Percentiles rank a stretch among this genome's conserved stretches.
Conservation (phyloP, 176 grass and related monocot genomes). For the Eremochloa ophiuroides region DNA sequence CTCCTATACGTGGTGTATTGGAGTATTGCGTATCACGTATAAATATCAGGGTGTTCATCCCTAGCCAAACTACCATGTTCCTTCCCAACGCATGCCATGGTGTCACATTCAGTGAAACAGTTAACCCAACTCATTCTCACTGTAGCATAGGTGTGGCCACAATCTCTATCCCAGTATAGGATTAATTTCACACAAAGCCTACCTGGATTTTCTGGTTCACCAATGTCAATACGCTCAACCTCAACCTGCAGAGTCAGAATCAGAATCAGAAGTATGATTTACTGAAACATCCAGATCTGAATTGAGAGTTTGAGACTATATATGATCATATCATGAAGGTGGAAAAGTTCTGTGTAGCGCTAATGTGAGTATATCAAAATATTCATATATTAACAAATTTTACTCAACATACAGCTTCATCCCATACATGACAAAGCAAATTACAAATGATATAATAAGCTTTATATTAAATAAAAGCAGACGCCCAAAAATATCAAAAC, state of each 20-base stretch:
- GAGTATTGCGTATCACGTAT: neutral
- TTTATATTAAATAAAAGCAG: neutral
- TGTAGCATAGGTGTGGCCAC: neutral
- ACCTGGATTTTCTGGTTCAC: constrained; percentile 81
- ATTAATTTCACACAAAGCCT: neutral
- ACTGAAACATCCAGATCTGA: constrained; percentile 3
- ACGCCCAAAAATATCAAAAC: neutral
- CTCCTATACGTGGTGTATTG: neutral
- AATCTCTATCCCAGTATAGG: neutral
- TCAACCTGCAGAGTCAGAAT: constrained; percentile 62
- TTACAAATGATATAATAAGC: neutral
- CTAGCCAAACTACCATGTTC: neutral
- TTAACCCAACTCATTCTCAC: neutral
- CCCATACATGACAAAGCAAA: neutral
- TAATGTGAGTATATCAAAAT: neutral
- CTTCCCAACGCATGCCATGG: neutral
- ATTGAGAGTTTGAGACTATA: constrained; percentile 11
- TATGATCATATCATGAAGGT: neutral
- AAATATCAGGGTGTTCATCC: neutral
- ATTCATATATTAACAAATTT: neutral
- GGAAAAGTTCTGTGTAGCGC: neutral
- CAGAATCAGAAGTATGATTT: constrained; percentile 10
- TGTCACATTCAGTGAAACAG: neutral
- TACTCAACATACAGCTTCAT: neutral
- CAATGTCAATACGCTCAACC: constrained; percentile 88